Evolutionary conservation across 1,284 basidiomycete genomes (phyloP).

Genomic region (Anthracocystis walkeri): DNA sequence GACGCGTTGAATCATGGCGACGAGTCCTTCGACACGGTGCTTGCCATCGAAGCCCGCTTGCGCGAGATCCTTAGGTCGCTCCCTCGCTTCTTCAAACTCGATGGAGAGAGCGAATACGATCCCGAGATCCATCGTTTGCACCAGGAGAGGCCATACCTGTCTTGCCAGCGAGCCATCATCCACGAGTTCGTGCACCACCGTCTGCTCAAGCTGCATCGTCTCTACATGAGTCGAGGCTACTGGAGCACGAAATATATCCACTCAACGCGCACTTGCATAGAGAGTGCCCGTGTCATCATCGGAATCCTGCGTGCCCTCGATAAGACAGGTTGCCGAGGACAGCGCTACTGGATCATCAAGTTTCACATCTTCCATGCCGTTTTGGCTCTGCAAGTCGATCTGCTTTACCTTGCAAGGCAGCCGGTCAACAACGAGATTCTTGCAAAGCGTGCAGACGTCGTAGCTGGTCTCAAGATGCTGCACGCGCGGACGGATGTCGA

Average conservation of each 20-base stretch:
- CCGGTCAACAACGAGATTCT: slow-evolving; percentile 43
- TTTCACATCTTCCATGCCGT: slow-evolving; percentile 53
- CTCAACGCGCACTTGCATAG: slow-evolving; percentile 56
- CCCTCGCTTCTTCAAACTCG: slow-evolving; percentile 54
- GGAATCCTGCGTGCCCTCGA: slow-evolving; percentile 37
- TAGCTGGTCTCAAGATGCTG: slow-evolving; percentile 49
- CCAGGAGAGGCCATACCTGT: slow-evolving; percentile 56
- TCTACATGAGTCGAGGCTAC: slow-evolving; percentile 58
- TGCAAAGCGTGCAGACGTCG: slow-evolving; percentile 42
- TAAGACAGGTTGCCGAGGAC: slow-evolving; percentile 31
- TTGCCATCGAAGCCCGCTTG: slow-evolving; percentile 54
- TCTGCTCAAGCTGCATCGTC: slow-evolving; percentile 59
- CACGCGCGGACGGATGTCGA: slow-evolving; percentile 46
- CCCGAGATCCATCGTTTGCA: slow-evolving; percentile 54
- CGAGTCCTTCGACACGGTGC: slow-evolving; percentile 50
- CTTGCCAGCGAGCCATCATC: slow-evolving; percentile 55
- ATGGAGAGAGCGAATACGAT: slow-evolving; percentile 58
- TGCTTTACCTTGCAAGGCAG: slow-evolving; percentile 39
- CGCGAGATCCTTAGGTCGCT: slow-evolving; percentile 45
- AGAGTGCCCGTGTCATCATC: slow-evolving; percentile 48
- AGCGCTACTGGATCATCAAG: slow-evolving; percentile 48
- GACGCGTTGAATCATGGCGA: slow-evolving; percentile 41
- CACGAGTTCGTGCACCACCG: slow-evolving; percentile 60
- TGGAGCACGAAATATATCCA: slow-evolving; percentile 57
- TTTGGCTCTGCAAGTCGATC: slow-evolving; percentile 45